A percentile compares a stretch with the other conserved stretches of the same genome.
Conservation (phyloP, 306 rosid genomes). For the Gillenia trifoliata region DNA sequence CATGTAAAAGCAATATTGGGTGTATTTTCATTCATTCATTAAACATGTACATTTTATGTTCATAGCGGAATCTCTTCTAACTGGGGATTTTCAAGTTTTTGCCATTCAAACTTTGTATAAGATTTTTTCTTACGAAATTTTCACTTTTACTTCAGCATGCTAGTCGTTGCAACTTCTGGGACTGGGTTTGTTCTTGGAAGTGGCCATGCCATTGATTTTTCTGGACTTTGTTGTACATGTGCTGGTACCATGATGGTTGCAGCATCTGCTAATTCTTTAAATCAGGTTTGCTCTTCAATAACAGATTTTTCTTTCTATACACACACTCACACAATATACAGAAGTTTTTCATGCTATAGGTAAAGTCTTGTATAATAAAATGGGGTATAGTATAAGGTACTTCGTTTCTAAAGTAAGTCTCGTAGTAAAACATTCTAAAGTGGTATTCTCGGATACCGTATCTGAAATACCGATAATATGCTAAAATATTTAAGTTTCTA, state of each 20-base stretch:
- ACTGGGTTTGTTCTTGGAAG: conserved; percentile 94
- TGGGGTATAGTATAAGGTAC: too few species aligned
- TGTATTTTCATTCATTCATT: background rate
- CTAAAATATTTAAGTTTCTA: too few species aligned
- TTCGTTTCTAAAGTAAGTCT: too few species aligned
- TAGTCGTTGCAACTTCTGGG: conserved; percentile 95
- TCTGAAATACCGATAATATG: too few species aligned
- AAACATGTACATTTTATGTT: background rate
- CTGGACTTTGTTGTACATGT: conserved; percentile 78
- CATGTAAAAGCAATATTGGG: background rate
- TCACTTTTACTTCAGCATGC: conserved; percentile 50
- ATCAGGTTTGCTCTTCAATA: conserved; percentile 59
- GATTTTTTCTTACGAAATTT: background rate
- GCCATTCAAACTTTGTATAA: background rate
- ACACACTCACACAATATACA: background rate
- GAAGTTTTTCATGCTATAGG: too few species aligned
- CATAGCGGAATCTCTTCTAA: background rate
- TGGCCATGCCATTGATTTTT: conserved; percentile 50
- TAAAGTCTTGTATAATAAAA: too few species aligned
- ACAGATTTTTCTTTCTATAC: background rate
- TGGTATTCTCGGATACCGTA: too few species aligned
- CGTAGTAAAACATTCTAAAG: too few species aligned
- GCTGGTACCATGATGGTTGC: conserved; percentile 99
- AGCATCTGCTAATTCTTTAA: conserved; percentile 85
- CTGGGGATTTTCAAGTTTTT: background rate